These are phyloP conservation scores for Anthostomella pinea DNA, from an alignment of 2,329 filamentous ascomycete genomes.

Conservation along the genomic window DNA sequence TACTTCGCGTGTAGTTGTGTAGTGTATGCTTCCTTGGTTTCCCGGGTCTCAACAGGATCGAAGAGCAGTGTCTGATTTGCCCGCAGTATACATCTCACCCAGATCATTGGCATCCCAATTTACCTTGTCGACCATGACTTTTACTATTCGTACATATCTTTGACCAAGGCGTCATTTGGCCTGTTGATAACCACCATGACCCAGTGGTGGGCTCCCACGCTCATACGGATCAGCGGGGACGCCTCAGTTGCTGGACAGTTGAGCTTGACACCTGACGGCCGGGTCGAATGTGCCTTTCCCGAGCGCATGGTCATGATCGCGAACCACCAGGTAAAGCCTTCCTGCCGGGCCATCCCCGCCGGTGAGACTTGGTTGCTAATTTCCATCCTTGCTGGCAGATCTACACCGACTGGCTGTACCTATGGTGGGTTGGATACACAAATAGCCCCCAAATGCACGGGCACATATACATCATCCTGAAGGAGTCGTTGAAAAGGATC, in stretches of 20 bases:
- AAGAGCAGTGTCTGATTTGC: conserved; percentile 18
- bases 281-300: conserved; percentile 75
- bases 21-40: conserved; percentile 39
- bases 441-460: conserved; percentile 74
- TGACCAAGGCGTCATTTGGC: conserved; percentile 82
- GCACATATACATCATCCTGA: conserved; percentile 85
- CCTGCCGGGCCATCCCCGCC: not conserved
- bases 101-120: conserved; percentile 72
- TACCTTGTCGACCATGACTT: conserved; percentile 73
- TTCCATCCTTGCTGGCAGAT: conserved; percentile 45
- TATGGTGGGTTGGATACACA: conserved; percentile 93
- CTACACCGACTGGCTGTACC: conserved; percentile 88
- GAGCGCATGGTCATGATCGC: conserved; percentile 80
- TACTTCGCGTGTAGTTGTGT: conserved; percentile 52
- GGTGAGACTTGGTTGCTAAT: conserved; percentile 23
- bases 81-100: conserved; percentile 63
- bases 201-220: conserved; percentile 82
- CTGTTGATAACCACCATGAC: conserved; percentile 77
- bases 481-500: conserved; percentile 79
- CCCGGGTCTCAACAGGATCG: conserved; percentile 4
- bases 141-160: conserved; percentile 83
- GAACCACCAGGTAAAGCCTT: conserved; percentile 68
- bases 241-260: conserved; percentile 75
- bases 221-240: conserved; percentile 80
- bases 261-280: conserved; percentile 64